phyloP scores from a whole-genome alignment of 805 yeast species.

The Lachancea sp. region DNA sequence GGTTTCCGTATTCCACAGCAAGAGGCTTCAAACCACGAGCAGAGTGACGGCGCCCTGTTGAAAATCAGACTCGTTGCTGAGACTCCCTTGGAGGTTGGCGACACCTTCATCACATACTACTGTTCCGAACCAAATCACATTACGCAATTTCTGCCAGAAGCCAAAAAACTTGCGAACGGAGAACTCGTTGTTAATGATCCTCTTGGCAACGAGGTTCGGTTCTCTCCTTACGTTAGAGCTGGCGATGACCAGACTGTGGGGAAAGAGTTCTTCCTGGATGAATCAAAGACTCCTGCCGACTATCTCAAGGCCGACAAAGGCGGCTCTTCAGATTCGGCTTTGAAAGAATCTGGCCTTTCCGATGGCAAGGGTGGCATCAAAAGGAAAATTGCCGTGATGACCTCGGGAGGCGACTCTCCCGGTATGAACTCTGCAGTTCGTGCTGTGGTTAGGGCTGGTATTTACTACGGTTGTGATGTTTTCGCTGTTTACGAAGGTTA shows the following conservation, averaged over 20 bases:
- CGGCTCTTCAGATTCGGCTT: not conserved
- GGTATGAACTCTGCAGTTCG: slow-evolving; percentile 98
- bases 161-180: slow-evolving; percentile 19
- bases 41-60: slow-evolving; percentile 41
- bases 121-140: slow-evolving; percentile 35
- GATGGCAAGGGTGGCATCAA: slow-evolving; percentile 12
- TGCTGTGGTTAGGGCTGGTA: slow-evolving; percentile 91
- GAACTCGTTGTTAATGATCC: slow-evolving; percentile 45
- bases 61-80: slow-evolving; percentile 41
- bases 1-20: slow-evolving; percentile 55
- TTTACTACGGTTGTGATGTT: slow-evolving; percentile 80
- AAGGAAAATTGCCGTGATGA: slow-evolving; percentile 79
- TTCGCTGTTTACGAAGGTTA: slow-evolving; percentile 93
- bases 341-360: not conserved
- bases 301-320: slow-evolving; percentile 4
- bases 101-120: slow-evolving; percentile 35
- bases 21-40: slow-evolving; percentile 35
- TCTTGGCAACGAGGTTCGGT: slow-evolving; percentile 54
- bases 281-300: slow-evolving; percentile 10
- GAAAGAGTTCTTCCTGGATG: slow-evolving; percentile 21
- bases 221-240: slow-evolving; percentile 43
- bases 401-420: slow-evolving; percentile 98
- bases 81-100: slow-evolving; percentile 22
- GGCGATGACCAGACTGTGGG: slow-evolving; percentile 27
- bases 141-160: slow-evolving; percentile 21